Evolutionary conservation across 2,329 filamentous ascomycete species (phyloP), one percentile per base, ranked within the genome.

Genomic region (Cryphonectria japonica): DNA sequence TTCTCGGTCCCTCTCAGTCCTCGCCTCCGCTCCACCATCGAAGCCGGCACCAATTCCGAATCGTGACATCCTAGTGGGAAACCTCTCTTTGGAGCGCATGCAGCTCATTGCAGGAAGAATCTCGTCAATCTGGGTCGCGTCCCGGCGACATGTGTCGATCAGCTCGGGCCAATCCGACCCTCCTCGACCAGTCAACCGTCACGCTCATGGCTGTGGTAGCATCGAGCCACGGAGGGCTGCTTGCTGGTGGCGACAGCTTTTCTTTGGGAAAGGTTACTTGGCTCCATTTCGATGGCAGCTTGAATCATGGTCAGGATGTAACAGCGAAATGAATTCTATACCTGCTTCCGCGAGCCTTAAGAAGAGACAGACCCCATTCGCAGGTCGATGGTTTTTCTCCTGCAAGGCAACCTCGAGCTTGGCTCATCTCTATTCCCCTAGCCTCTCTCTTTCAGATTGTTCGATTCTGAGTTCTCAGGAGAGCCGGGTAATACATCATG

Each of bases 101-200:
- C 52, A 57, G 61, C 68, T 69, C 39, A 69, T 69, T 69, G 68
- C 50, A 69, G 68, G 61, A 69, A 61, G 60, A 61, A 68, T 62
- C 8, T 39, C 13, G 32, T 61, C 19, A 22, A 22, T 29, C 16
- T 8, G 29, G 29, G 22, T 37, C 14, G 16, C 5, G n/a, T 60
- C 16, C 62, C 66, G 68, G 26, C 50, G 8, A n/a, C 22, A 11
- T 19, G 14, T 39, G 63, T 50, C 43, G 62, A 69, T 60, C 68
- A 5, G 22, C 37, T 61, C 54, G 62, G 63, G 34, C 19, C 26
- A 39, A 34, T 34, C 39, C 54, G 63, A 50, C 39, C 61, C 68
- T 65, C 7, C 14, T 57, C 32, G 50, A 39, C 29, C 34, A 39
- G 34, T 32, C 54, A 60, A 46, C 19, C 11, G 14, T n/a, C 32